phyloP scores from a whole-genome alignment of 306 rosid species.

The Dalbergia oliveri region DNA sequence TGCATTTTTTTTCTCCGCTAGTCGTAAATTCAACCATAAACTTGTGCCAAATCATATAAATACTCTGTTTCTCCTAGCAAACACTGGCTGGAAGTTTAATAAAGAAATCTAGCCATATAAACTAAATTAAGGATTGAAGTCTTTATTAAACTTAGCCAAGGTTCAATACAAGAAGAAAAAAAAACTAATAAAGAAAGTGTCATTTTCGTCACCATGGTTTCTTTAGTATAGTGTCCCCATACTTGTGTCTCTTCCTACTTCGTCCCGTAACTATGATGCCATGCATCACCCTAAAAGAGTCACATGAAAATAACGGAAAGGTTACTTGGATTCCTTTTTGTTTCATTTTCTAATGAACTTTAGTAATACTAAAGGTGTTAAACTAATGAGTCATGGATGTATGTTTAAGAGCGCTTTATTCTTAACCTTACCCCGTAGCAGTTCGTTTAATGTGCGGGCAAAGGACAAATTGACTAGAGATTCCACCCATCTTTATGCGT shows the following conservation, averaged over 20 bases:
- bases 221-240: background rate
- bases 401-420: background rate
- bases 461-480: conserved; percentile 29
- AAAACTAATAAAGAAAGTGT: background rate
- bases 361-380: conserved; percentile 14
- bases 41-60: background rate
- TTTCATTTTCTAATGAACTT: background rate
- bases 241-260: background rate
- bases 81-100: background rate
- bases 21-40: background rate
- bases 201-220: background rate
- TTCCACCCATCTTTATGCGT: conserved; percentile 22
- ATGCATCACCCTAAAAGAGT: background rate
- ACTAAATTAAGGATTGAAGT: background rate
- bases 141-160: background rate
- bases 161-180: background rate
- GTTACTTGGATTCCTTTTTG: background rate
- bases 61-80: background rate
- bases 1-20: background rate
- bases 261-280: background rate
- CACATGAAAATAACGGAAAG: conserved; percentile 17
- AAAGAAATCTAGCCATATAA: too few relatives aligned
- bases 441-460: conserved; percentile 13
- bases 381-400: background rate
- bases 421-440: background rate